Evolutionary conservation across 371 early-diverging fungal genomes (phyloP).

Genomic region (Smittium mucronatum): DNA sequence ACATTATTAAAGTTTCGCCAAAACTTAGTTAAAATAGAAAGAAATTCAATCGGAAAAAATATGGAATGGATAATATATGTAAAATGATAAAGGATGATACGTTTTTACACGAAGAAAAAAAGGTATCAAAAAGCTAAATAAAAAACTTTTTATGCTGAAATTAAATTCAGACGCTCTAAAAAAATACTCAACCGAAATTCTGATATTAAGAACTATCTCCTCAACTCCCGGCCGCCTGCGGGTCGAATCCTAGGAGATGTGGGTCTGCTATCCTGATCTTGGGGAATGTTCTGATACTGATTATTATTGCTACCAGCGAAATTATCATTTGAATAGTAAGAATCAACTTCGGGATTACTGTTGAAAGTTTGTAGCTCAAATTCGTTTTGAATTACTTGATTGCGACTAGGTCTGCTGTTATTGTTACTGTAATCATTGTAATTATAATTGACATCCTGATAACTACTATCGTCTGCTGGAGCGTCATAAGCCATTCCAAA

Average conservation of each 20-base stretch:
- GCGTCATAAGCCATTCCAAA: slow-evolving; percentile 27
- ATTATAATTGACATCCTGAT: slow-evolving; percentile 5
- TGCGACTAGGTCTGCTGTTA: neutral
- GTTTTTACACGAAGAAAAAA: too few species aligned
- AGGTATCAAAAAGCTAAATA: too few species aligned
- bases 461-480: slow-evolving; percentile 6
- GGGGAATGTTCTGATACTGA: neutral
- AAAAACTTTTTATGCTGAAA: too few species aligned
- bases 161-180: too few species aligned
- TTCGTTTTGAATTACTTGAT: neutral
- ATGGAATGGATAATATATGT: too few species aligned
- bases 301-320: neutral
- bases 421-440: neutral
- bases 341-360: neutral
- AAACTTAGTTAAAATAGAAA: too few species aligned
- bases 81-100: too few species aligned
- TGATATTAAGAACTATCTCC: neutral
- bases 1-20: too few species aligned
- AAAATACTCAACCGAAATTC: too few species aligned
- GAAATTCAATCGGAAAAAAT: too few species aligned
- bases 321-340: neutral
- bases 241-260: neutral
- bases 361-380: slow-evolving; percentile 1
- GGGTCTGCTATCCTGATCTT: neutral
- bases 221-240: slow-evolving; percentile 4